Evolutionary conservation across 2,329 filamentous ascomycete species (phyloP).

Genomic region (Exophiala calicioides): DNA sequence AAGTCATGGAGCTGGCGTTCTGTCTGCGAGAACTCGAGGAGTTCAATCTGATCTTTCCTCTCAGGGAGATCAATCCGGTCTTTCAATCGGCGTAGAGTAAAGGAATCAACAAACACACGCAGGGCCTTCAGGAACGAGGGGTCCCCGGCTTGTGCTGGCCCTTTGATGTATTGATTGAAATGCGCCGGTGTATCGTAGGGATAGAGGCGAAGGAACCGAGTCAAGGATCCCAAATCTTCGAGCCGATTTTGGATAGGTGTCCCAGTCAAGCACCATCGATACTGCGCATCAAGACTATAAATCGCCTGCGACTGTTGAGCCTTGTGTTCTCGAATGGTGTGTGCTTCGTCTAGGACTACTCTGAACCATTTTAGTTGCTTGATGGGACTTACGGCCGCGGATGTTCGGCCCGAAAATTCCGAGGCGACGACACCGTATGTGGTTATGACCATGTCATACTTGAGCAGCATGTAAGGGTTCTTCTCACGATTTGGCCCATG

Average conservation of each 20-base stretch:
- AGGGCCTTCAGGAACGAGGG: conserved; percentile 81
- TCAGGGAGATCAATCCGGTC: conserved; percentile 82
- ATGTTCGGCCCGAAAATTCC: conserved; percentile 64
- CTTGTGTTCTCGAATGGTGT: conserved; percentile 84
- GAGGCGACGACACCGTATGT: conserved; percentile 87
- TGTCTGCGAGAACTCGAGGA: conserved; percentile 71
- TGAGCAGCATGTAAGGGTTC: conserved; percentile 65
- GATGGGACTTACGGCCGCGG: conserved; percentile 58
- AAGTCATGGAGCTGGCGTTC: conserved; percentile 80
- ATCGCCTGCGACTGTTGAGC: conserved; percentile 84
- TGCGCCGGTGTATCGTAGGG: conserved; percentile 78
- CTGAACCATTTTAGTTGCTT: conserved; percentile 87
- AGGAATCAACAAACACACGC: conserved; percentile 86
- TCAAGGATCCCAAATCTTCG: conserved; percentile 82
- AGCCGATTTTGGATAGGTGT: conserved; percentile 93
- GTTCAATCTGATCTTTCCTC: conserved; percentile 70
- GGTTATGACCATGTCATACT: conserved; percentile 83
- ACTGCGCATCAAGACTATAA: conserved; percentile 73
- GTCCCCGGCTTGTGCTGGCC: conserved; percentile 84
- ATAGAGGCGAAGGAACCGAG: conserved; percentile 79
- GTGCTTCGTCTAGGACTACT: conserved; percentile 90
- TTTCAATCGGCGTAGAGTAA: conserved; percentile 87
- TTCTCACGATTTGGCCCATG: conserved; percentile 77
- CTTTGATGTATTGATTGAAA: conserved; percentile 78
- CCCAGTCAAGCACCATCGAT: conserved; percentile 95